Base-by-base conservation (phyloP, 1,139 yeast species). In the Candida sp. region DNA sequence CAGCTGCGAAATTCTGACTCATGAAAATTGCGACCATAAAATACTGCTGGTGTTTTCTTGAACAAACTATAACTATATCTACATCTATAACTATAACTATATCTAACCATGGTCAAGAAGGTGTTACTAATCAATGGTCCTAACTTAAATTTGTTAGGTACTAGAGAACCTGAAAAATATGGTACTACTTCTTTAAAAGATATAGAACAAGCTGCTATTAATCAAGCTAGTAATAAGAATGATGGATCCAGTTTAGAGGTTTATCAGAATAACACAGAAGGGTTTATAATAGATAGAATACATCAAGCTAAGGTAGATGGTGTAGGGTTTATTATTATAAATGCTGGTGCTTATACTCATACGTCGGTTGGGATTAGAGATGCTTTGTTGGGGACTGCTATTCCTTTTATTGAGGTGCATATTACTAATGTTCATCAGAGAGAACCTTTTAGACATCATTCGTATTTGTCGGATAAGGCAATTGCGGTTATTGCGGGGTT, bases 271-370 rank as follows among this genome's bases (percentile, higher is more conserved):
- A 74, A 74, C 43, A 65, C 72, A n/a, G 79, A 74, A 56, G 79
- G 79, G n/a, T 64, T 63, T 38, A 59, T 74, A 29, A 64, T 74
- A 36, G 79, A 74, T 50, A 56, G 77, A 39, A 73, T 74, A 38
- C 79, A 73, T 47, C 63, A 68, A 49, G 78, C 79, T 5, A 67
- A 63, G 50, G 49, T 50, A 15, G 70, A 73, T 41, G 70, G 70
- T 4, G 68, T 69, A 22, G 70, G 64, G 2, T 70, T 68, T 40
- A 59, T 75, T 41, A 65, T 75, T 30, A 73, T 75, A 43, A 75
- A 75, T 52, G 79, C 79, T 8, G 79, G 79, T 39, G 79, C 79
- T 5, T 74, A 72, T 50, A 75, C 79, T 1, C 80, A 75, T 48
- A 75, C 79, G 1, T 72, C 78, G 0, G 72, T 75, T 19, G 80